phyloP scores from a whole-genome alignment of 306 rosid genomes.

The Inga leiocalycina region DNA sequence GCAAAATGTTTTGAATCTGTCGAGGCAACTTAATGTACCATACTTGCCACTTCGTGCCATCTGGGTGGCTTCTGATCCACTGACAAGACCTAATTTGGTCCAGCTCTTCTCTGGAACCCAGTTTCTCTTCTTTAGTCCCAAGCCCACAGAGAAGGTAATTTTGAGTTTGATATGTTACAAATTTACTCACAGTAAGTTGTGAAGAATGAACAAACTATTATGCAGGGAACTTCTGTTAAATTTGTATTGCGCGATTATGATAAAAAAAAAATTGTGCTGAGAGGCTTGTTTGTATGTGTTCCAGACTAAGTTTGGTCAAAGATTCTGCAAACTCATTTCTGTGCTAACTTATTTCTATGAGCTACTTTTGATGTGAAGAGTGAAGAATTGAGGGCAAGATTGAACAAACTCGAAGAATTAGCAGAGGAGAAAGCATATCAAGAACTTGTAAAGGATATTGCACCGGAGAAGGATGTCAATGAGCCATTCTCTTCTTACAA shows the following conservation, averaged over 20 bases:
- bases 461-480: conserved; percentile 43
- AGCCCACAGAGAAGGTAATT: conserved; percentile 79
- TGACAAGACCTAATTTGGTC: conserved; percentile 48
- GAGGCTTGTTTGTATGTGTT: neutral
- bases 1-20: conserved; percentile 56
- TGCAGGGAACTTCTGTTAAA: neutral
- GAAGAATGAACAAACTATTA: neutral
- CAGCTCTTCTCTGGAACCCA: conserved; percentile 56
- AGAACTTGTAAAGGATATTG: conserved; percentile 83
- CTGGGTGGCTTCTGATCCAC: conserved; percentile 57
- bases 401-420: conserved; percentile 63
- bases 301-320: neutral
- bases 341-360: neutral
- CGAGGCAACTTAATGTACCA: conserved; percentile 45
- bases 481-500: conserved; percentile 95
- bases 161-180: neutral
- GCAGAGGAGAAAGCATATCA: conserved; percentile 84
- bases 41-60: conserved; percentile 59
- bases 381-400: conserved; percentile 79
- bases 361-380: conserved; percentile 46
- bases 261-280: neutral
- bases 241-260: neutral
- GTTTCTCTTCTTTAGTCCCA: conserved; percentile 68
- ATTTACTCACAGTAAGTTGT: neutral
- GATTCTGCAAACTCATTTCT: neutral